These are phyloP conservation scores for Arthroderma sp. DNA, from an alignment of 2,329 filamentous ascomycete genomes.

Conservation along the genomic window DNA sequence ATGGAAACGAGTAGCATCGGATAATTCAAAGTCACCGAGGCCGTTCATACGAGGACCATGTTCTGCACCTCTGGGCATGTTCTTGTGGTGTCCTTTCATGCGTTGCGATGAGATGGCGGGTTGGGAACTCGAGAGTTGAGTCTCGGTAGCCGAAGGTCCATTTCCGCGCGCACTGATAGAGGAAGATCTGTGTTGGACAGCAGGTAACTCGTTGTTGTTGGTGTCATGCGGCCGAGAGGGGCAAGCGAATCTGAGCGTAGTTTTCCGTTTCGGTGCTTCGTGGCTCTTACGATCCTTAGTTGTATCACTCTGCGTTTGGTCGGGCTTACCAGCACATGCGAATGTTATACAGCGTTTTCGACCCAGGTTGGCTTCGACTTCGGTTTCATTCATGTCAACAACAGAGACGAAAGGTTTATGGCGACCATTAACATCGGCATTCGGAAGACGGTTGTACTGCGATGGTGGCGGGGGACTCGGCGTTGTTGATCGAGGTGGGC, in stretches of 20 bases:
- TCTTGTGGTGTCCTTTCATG: no score
- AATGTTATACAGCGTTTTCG: constrained; percentile 89
- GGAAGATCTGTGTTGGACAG: constrained; percentile 11
- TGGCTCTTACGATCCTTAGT: constrained; percentile 13
- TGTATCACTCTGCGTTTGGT: constrained; percentile 23
- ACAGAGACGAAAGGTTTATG: constrained; percentile 11
- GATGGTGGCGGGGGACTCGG: constrained; percentile 78
- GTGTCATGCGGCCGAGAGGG: constrained; percentile 23
- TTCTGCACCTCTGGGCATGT: not conserved
- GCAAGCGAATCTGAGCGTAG: constrained; percentile 35
- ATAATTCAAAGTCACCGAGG: constrained; percentile 28
- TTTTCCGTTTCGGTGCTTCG: constrained; percentile 29
- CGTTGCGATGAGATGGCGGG: no score
- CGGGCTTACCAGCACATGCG: constrained; percentile 57
- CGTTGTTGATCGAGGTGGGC: constrained; percentile 72
- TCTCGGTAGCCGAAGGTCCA: constrained; percentile 27
- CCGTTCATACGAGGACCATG: constrained; percentile 16
- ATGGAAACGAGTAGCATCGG: constrained; percentile 50
- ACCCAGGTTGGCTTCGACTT: constrained; percentile 50
- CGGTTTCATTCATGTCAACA: constrained; percentile 37
- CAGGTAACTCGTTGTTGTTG: constrained; percentile 3
- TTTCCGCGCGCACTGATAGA: constrained; percentile 18
- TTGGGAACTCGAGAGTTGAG: constrained; percentile 5
- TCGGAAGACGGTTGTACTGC: constrained; percentile 19
- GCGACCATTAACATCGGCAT: constrained; percentile 2